A percentile compares a stretch with the other conserved stretches of the same genome.
These are phyloP conservation scores for Lodderomyces oxycetoniae DNA, from an alignment of 1,139 yeast species.

Conservation along the genomic window DNA sequence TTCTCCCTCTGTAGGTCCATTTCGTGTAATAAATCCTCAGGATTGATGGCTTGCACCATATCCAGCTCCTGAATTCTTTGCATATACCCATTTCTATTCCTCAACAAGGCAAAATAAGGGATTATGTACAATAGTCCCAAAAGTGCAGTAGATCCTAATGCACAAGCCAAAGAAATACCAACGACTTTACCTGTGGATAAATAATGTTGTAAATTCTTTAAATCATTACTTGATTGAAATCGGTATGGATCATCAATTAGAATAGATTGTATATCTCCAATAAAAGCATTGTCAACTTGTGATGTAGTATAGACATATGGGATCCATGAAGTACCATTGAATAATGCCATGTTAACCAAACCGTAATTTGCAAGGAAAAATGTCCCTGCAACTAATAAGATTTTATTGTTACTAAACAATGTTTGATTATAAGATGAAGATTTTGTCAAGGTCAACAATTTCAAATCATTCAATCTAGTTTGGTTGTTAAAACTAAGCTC, in stretches of 20 bases:
- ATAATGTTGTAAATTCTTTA: conserved; percentile 18
- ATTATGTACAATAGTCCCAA: conserved; percentile 61
- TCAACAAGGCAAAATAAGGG: conserved; percentile 47
- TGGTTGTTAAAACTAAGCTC: conserved; percentile 20
- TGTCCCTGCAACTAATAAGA: conserved; percentile 61
- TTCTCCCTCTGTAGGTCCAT: conserved; percentile 45
- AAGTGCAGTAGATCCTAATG: conserved; percentile 71
- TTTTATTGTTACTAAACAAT: conserved; percentile 40
- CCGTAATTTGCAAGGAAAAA: conserved; percentile 53
- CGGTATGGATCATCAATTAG: conserved; percentile 35
- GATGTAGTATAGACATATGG: conserved; percentile 49
- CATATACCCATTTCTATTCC: conserved; percentile 28
- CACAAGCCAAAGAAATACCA: conserved; percentile 81
- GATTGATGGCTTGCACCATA: conserved; percentile 65
- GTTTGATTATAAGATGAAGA: conserved; percentile 25
- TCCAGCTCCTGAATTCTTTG: conserved; percentile 59
- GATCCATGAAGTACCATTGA: conserved; percentile 65
- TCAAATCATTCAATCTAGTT: conserved; percentile 37
- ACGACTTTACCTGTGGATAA: conserved; percentile 70
- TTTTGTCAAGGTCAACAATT: conserved; percentile 33
- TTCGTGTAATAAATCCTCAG: conserved; percentile 56
- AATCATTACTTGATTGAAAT: conserved; percentile 37
- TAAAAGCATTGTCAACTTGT: conserved; percentile 12
- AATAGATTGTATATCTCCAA: conserved; percentile 33
- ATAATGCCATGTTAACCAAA: conserved; percentile 60